Percentiles rank a stretch among this genome's conserved stretches.
These are phyloP conservation scores for Boletus smithii DNA, from an alignment of 1,284 basidiomycete genomes.

Conservation along the genomic window DNA sequence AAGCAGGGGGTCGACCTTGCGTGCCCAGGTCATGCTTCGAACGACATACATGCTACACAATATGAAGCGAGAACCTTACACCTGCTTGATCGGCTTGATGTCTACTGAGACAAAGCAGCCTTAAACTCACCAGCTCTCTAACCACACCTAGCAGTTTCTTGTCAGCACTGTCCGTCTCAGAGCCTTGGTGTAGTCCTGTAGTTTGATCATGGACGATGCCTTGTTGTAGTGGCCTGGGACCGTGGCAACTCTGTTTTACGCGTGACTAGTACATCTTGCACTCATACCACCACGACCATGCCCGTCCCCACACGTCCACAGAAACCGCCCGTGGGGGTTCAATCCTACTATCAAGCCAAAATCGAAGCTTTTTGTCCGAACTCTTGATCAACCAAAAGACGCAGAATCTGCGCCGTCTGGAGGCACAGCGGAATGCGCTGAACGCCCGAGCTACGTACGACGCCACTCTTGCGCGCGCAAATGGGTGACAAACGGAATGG, in stretches of 20 bases:
- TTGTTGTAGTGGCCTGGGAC: no score
- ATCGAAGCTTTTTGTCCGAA: conserved; percentile 91
- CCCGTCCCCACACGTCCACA: conserved; percentile 48
- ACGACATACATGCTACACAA: no score
- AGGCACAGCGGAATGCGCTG: conserved; percentile 94
- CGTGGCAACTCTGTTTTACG: conserved; percentile 17
- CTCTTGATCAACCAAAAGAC: conserved; percentile 94
- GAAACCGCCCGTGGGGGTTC: conserved; percentile 59
- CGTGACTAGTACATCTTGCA: background rate
- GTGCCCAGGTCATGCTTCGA: no score
- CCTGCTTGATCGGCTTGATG: no score
- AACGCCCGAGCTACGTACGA: conserved; percentile 80
- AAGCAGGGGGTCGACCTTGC: no score
- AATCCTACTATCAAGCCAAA: conserved; percentile 94
- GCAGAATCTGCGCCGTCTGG: conserved; percentile 91
- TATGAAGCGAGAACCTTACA: no score
- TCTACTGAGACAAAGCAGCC: no score
- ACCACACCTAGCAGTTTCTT: no score
- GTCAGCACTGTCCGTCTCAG: no score
- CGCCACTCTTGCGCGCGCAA: background rate
- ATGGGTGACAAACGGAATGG: background rate
- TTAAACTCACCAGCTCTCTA: no score
- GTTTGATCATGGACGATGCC: no score
- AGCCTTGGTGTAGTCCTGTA: no score
- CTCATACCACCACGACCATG: conserved; percentile 38